Base-by-base conservation (phyloP, 1,284 basidiomycete genomes). In the Trametes polyzona region DNA sequence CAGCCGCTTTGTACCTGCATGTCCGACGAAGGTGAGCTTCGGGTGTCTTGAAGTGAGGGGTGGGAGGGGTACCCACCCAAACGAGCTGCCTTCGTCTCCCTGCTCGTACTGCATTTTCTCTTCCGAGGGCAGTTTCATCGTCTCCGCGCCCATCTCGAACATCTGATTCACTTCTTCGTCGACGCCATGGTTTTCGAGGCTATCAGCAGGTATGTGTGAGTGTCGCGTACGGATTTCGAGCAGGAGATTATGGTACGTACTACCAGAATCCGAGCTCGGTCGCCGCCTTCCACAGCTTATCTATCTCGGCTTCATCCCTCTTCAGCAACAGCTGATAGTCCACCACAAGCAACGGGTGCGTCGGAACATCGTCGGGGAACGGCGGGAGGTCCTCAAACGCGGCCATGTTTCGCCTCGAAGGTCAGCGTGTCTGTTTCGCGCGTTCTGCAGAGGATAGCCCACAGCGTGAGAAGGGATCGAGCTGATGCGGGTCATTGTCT, bases 21-120 rank as follows among this genome's bases (percentile, higher is more conserved):
- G 33, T 16, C 7, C 16, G n/a, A n/a, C n/a, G n/a, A n/a, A 4
- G 23, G 39, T 29, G 14, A 41, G 36, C 7, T n/a, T 9, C n/a
- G 16, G 32, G 21, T 26, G 23, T 11, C 11, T 4, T 16, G 19
- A 46, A 30, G 5, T 14, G 3, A 4, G 12, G 16, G n/a, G 4
- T 19, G 16, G n/a, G 6, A 3, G 2, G 3, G 36, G 5, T 44
- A 51, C 62, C 19, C 58, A 74, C 64, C 76, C 76, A 39, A 71
- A 73, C 1, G 69, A 73, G 47, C 64, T 65, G 2, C 74, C 75
- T 2, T 59, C 60, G 55, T 77, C 72, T 10, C 73, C 75, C 39
- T 75, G 74, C 58, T 74, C 73, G 56, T 67, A 76, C 56, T 69
- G 65, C 66, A 74, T 67, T 56, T 76, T 73, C 56, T 76, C 74